Evolutionary conservation across 176 grass and related monocot genomes (phyloP).

Genomic region (Triticum dicoccoides): DNA sequence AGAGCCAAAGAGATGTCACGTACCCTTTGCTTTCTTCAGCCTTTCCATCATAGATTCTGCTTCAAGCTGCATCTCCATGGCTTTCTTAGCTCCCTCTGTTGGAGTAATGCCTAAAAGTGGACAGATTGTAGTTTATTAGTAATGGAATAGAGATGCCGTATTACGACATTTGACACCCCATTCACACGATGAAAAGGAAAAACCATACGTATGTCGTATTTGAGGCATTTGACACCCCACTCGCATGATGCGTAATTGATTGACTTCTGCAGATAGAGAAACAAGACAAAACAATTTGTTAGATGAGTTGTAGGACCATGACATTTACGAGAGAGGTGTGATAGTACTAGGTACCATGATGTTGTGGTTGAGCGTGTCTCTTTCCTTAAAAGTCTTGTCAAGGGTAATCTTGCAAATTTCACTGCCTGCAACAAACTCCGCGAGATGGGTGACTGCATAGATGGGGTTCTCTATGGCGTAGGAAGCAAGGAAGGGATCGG

Average conservation of each 20-base stretch:
- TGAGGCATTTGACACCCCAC: constrained; percentile 88
- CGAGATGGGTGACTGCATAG: constrained; percentile 72
- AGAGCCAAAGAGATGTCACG: constrained; percentile 6
- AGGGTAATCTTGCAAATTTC: constrained; percentile 84
- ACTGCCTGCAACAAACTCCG: constrained; percentile 77
- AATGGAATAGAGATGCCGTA: constrained; percentile 78
- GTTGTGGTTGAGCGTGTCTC: constrained; percentile 74
- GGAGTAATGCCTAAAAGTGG: constrained; percentile 61
- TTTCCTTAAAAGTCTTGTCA: constrained; percentile 84
- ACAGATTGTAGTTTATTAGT: too few species aligned
- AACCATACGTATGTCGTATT: constrained; percentile 84
- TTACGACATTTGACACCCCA: constrained; percentile 85
- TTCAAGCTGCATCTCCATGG: constrained; percentile 98
- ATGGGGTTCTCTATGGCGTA: constrained; percentile 84
- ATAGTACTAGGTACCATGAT: constrained; percentile 55
- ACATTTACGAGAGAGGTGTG: too few species aligned
- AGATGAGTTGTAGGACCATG: too few species aligned
- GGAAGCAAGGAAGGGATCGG: constrained; percentile 77
- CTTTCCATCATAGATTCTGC: constrained; percentile 89
- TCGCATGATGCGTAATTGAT: constrained; percentile 66
- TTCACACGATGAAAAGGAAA: not conserved
- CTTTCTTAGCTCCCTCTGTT: constrained; percentile 63
- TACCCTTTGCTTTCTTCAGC: constrained; percentile 91
- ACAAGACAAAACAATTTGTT: too few species aligned
- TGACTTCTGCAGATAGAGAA: constrained; percentile 43